Percentiles rank a stretch among this genome's conserved stretches.
phyloP scores from a whole-genome alignment of 768 basidiomycete species.

The Cystofilobasidium ferigula region DNA sequence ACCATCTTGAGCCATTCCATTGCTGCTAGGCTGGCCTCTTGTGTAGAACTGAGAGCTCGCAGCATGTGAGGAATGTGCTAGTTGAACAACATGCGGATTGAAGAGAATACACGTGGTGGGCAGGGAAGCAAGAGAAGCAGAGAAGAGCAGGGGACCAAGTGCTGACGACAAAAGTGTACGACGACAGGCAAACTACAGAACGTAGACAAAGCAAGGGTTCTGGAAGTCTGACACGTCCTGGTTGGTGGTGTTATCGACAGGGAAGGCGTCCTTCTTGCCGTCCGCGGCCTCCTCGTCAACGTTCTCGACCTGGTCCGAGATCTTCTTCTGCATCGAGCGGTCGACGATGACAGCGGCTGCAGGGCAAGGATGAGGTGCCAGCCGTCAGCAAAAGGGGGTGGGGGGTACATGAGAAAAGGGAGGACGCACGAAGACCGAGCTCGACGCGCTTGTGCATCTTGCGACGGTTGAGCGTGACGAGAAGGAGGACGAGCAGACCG shows the following conservation, averaged over 20 bases:
- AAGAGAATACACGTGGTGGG: no score
- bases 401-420: background rate
- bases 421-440: slow-evolving; percentile 35
- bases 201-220: slow-evolving; percentile 32
- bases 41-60: no score
- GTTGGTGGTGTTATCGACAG: slow-evolving; percentile 26
- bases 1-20: no score
- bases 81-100: no score
- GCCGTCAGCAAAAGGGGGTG: background rate
- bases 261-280: slow-evolving; percentile 12
- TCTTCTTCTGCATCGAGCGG: slow-evolving; percentile 37
- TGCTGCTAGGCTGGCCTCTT: no score
- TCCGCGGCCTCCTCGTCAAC: slow-evolving; percentile 25
- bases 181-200: slow-evolving; percentile 22
- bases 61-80: no score
- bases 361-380: no score
- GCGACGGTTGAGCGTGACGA: slow-evolving; percentile 40
- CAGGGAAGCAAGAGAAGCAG: no score
- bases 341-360: slow-evolving; percentile 35
- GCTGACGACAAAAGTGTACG: no score
- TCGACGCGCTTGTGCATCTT: slow-evolving; percentile 38
- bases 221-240: slow-evolving; percentile 31
- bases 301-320: slow-evolving; percentile 22
- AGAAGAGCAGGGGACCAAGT: no score
- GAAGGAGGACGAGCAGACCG: slow-evolving; percentile 39